A percentile compares a stretch with the other conserved stretches of the same genome.
Evolutionary conservation across 73 alveolate genomes (phyloP).

Genomic region (Paramecium primaurelia): DNA sequence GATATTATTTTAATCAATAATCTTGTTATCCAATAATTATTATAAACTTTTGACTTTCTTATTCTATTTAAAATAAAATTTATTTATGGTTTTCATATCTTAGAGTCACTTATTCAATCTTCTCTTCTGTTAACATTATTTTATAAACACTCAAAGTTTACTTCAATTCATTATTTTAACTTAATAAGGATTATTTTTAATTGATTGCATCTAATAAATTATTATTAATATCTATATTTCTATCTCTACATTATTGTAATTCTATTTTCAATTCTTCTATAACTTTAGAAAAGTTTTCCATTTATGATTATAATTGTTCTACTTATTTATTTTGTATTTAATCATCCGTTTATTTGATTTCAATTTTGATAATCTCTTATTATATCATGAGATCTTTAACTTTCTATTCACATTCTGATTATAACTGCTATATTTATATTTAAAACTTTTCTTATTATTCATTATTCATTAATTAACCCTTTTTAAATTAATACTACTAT

Average conservation of each 20-base stretch:
- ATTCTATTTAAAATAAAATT: background rate
- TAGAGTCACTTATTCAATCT: background rate
- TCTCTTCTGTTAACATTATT: background rate
- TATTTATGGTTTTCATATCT: slow-evolving; percentile 36
- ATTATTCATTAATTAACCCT: background rate
- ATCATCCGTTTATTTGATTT: background rate
- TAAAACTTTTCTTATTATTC: background rate
- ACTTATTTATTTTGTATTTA: background rate
- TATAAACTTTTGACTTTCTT: slow-evolving; percentile 26
- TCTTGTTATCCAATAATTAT: background rate
- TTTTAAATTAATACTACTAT: background rate
- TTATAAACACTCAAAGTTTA: background rate
- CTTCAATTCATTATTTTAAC: background rate
- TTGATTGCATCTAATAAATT: background rate
- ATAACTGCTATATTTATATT: background rate
- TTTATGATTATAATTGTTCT: background rate
- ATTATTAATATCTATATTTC: background rate
- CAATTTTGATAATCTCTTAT: background rate
- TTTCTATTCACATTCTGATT: background rate
- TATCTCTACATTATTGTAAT: background rate
- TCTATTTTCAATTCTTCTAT: slow-evolving; percentile 17
- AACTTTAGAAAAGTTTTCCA: background rate
- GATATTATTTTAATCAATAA: background rate
- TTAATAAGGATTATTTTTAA: background rate
- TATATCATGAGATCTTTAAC: background rate